These are phyloP conservation scores for Geotrichum bryndzae DNA, from an alignment of 1,139 yeast genomes.

Conservation along the genomic window DNA sequence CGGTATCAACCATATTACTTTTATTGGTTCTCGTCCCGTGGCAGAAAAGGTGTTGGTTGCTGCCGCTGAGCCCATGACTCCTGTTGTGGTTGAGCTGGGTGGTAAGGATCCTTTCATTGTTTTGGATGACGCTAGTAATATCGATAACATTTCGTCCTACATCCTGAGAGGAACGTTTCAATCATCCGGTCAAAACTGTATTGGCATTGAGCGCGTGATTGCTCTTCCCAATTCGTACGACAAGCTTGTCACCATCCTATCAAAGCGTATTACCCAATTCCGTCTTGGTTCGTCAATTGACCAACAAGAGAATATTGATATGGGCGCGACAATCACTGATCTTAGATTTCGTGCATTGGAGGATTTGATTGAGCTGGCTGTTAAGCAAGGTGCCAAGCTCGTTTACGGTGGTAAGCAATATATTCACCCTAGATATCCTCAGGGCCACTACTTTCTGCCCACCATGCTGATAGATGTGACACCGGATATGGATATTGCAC, in stretches of 20 bases:
- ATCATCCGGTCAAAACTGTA: constrained; percentile 95
- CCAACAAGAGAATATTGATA: constrained; percentile 73
- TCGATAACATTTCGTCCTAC: constrained; percentile 58
- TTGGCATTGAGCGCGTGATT: constrained; percentile 90
- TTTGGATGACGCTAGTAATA: constrained; percentile 44
- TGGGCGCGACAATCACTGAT: constrained; percentile 92
- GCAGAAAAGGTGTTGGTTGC: constrained; percentile 81
- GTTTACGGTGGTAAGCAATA: constrained; percentile 73
- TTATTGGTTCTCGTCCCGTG: constrained; percentile 91
- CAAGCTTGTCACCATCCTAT: constrained; percentile 49
- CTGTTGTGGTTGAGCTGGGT: constrained; percentile 91
- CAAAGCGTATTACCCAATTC: constrained; percentile 52
- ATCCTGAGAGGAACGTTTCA: constrained; percentile 93
- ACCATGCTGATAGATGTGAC: constrained; percentile 80
- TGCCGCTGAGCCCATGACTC: constrained; percentile 79
- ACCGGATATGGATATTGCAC: constrained; percentile 69
- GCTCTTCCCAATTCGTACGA: constrained; percentile 66
- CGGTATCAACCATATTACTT: constrained; percentile 78
- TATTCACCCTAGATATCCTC: constrained; percentile 86
- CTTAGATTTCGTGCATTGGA: constrained; percentile 64
- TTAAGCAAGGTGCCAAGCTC: constrained; percentile 70
- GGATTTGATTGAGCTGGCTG: constrained; percentile 64
- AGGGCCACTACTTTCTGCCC: constrained; percentile 89
- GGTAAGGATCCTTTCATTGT: constrained; percentile 91
- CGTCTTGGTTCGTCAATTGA: constrained; percentile 89